These are phyloP conservation scores for Ceratopteris richardii DNA, from an alignment of 75 land plant genomes.

Conservation along the genomic window DNA sequence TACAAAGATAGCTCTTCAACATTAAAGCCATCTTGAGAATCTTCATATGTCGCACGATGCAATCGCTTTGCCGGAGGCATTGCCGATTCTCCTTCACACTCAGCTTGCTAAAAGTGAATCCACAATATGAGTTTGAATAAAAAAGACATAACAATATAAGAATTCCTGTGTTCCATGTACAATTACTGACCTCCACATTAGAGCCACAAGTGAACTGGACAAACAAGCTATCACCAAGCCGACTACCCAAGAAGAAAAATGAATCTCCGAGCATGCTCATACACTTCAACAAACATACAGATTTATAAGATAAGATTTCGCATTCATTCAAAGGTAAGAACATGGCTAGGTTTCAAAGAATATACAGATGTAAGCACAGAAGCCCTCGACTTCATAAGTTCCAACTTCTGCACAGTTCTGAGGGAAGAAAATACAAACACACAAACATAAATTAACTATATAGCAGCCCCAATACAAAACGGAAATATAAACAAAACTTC, in stretches of 20 bases:
- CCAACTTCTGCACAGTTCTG: constrained; percentile 90
- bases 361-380: constrained; percentile 88
- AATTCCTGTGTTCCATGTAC: no score
- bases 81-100: constrained; percentile 61
- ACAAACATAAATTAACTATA: no score
- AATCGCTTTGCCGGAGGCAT: constrained; percentile 61
- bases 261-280: constrained; percentile 76
- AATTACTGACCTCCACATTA: not conserved
- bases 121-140: no score
- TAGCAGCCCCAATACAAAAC: no score
- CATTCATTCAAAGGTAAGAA: not conserved
- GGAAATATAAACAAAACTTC: constrained; percentile 4
- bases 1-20: constrained; percentile 83
- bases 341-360: not conserved
- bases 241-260: constrained; percentile 91
- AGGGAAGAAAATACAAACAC: no score
- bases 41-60: constrained; percentile 61
- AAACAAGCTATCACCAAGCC: constrained; percentile 90
- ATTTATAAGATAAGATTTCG: not conserved
- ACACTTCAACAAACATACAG: constrained; percentile 28
- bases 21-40: constrained; percentile 53
- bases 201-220: constrained; percentile 72
- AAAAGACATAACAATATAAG: constrained; percentile 3
- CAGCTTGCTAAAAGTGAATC: constrained; percentile 41
- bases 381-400: constrained; percentile 79